Conservation (phyloP, 306 rosid genomes). For the Senna tora region DNA sequence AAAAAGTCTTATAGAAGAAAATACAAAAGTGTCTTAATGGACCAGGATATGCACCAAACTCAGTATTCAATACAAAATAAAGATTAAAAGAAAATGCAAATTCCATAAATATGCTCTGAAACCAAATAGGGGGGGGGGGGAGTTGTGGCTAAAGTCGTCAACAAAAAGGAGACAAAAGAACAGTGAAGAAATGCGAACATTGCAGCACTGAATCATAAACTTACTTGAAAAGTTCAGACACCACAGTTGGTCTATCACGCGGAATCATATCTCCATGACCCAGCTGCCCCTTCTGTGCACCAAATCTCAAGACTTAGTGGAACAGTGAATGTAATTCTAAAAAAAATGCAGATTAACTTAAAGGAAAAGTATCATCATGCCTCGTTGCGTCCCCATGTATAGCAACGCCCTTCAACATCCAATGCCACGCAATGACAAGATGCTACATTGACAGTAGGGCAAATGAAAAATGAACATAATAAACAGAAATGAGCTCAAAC, state of each 20-base stretch:
- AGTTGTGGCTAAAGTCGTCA: not conserved
- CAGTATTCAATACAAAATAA: not conserved
- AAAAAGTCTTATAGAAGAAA: not conserved
- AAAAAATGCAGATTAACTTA: not conserved
- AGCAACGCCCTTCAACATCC: conserved; percentile 92
- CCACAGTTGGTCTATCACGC: conserved; percentile 95
- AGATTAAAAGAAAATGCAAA: not conserved
- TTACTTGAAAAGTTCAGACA: conserved; percentile 88
- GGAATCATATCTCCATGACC: conserved; percentile 89
- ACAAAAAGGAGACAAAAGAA: not conserved
- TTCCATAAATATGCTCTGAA: not conserved
- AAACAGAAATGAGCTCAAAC: not conserved
- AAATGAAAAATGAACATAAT: not conserved
- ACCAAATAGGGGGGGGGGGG: not conserved
- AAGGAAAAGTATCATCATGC: conserved; percentile 40
- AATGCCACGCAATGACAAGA: conserved; percentile 95
- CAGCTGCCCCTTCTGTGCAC: conserved; percentile 86
- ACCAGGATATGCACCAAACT: not conserved
- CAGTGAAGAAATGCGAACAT: not conserved
- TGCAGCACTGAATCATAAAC: conserved; percentile 30
- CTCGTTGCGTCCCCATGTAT: conserved; percentile 99
- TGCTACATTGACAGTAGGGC: conserved; percentile 50
- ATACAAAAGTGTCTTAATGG: conserved; percentile 7
- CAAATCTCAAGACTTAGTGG: conserved; percentile 27
- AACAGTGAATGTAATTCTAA: not conserved